Conservation (phyloP, 192 early-diverging fungal species). For the Coemansia sp. region DNA sequence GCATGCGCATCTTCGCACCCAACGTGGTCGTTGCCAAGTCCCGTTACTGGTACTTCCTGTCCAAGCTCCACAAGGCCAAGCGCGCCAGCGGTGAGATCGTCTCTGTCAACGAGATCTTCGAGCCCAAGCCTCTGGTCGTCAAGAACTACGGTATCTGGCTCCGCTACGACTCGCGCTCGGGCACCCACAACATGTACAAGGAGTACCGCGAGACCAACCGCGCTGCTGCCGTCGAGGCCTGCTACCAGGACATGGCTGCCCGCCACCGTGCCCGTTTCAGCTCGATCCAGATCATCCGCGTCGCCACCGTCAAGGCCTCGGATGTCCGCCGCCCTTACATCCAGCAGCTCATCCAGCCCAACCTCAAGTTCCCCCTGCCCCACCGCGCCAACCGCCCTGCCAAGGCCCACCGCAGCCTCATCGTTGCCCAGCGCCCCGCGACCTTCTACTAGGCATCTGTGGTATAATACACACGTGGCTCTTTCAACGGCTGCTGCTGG, state of each 20-base stretch:
- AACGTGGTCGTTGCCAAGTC: constrained; percentile 98
- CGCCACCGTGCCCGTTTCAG: constrained; percentile 97
- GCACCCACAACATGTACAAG: constrained; percentile 99
- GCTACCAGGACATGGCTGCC: constrained; percentile 98
- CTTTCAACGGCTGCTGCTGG: background rate
- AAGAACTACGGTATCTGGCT: constrained; percentile 99
- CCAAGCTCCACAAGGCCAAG: constrained; percentile 99
- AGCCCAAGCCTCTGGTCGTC: constrained; percentile 86
- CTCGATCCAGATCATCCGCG: constrained; percentile 99
- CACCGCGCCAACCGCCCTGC: constrained; percentile 87
- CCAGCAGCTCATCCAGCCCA: constrained; percentile 88
- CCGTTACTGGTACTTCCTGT: constrained; percentile 99
- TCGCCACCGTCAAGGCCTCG: constrained; percentile 83
- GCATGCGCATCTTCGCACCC: constrained; percentile 98
- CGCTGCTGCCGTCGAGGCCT: constrained; percentile 66
- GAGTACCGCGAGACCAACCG: constrained; percentile 98
- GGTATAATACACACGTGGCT: constrained; percentile 3
- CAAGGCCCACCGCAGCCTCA: constrained; percentile 82
- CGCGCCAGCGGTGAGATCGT: constrained; percentile 98
- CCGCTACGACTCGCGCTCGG: constrained; percentile 98
- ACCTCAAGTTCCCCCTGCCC: constrained; percentile 96
- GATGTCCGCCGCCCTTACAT: constrained; percentile 98
- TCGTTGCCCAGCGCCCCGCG: constrained; percentile 90
- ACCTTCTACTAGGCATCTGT: constrained; percentile 69
- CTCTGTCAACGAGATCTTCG: constrained; percentile 95